These are phyloP conservation scores for Fusarium sp. DNA, from an alignment of 2,329 filamentous ascomycete species.

Conservation along the genomic window DNA sequence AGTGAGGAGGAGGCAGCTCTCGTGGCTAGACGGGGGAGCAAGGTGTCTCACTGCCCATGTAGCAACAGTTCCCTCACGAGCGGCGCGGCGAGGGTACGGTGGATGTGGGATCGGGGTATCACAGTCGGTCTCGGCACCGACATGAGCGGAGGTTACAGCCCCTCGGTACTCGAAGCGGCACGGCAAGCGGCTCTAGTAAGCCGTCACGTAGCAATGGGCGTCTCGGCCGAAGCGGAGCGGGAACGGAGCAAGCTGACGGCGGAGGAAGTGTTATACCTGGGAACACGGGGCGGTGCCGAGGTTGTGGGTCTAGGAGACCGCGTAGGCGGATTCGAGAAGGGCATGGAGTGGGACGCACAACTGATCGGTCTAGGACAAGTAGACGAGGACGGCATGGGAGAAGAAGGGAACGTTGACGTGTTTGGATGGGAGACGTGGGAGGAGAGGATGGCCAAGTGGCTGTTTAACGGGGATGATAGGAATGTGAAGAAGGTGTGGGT, in stretches of 20 bases:
- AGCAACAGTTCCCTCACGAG: conserved; percentile 87
- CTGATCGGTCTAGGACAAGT: conserved; percentile 74
- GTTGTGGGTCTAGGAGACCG: conserved; percentile 79
- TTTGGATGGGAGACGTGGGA: conserved; percentile 95
- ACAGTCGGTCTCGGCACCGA: conserved; percentile 91
- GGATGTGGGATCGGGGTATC: conserved; percentile 79
- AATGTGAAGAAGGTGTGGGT: conserved; percentile 95
- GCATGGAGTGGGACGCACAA: conserved; percentile 93
- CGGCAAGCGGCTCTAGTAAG: conserved; percentile 84
- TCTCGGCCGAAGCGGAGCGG: conserved; percentile 45
- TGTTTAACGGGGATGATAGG: conserved; percentile 92
- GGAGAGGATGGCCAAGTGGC: conserved; percentile 91
- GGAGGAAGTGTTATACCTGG: conserved; percentile 88
- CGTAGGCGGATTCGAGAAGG: conserved; percentile 85
- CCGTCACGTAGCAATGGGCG: conserved; percentile 73
- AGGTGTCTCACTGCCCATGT: conserved; percentile 87
- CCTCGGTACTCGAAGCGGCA: conserved; percentile 85
- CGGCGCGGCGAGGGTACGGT: conserved; percentile 81
- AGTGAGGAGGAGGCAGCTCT: conserved; percentile 73
- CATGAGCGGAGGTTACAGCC: conserved; percentile 87
- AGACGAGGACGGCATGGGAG: conserved; percentile 57
- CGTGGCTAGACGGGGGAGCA: conserved; percentile 70
- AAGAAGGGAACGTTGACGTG: conserved; percentile 79
- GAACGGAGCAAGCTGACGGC: conserved; percentile 78
- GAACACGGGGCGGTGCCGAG: conserved; percentile 86